These are phyloP conservation scores for Scytalidium sp. DNA, from an alignment of 2,329 filamentous ascomycete genomes.

Conservation along the genomic window DNA sequence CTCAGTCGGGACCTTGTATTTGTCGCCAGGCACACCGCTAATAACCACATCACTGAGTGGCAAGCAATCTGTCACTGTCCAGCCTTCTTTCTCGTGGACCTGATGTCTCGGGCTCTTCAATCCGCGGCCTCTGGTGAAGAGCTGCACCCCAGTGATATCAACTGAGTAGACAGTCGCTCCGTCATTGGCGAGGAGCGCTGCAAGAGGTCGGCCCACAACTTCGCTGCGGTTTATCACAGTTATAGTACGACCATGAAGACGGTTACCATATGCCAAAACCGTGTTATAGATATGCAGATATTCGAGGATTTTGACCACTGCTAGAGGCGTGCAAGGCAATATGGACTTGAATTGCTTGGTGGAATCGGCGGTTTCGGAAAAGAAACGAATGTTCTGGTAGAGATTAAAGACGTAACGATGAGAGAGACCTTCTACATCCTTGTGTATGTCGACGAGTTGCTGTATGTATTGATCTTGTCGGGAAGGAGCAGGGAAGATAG, in stretches of 20 bases:
- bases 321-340: constrained; percentile 91
- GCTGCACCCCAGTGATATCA: constrained; percentile 85
- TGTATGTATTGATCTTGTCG: constrained; percentile 93
- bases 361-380: constrained; percentile 56
- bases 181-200: constrained; percentile 91
- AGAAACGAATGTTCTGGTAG: constrained; percentile 96
- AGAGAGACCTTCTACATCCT: constrained; percentile 93
- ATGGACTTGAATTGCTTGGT: constrained; percentile 80
- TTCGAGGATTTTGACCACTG: constrained; percentile 95
- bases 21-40: constrained; percentile 82
- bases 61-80: constrained; percentile 76
- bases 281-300: constrained; percentile 95
- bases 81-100: constrained; percentile 73
- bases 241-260: constrained; percentile 88
- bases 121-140: constrained; percentile 87
- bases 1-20: constrained; percentile 84
- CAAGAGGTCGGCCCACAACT: constrained; percentile 89
- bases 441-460: constrained; percentile 83
- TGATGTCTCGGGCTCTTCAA: constrained; percentile 84
- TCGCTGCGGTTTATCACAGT: constrained; percentile 96
- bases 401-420: constrained; percentile 98
- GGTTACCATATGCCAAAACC: constrained; percentile 87
- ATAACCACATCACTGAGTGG: constrained; percentile 93
- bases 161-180: constrained; percentile 94
- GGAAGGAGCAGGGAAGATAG: constrained; percentile 79